Percentiles rank a stretch among this genome's conserved stretches.
Evolutionary conservation across 1,284 basidiomycete species (phyloP).

Genomic region (Laetiporus sulphureus): DNA sequence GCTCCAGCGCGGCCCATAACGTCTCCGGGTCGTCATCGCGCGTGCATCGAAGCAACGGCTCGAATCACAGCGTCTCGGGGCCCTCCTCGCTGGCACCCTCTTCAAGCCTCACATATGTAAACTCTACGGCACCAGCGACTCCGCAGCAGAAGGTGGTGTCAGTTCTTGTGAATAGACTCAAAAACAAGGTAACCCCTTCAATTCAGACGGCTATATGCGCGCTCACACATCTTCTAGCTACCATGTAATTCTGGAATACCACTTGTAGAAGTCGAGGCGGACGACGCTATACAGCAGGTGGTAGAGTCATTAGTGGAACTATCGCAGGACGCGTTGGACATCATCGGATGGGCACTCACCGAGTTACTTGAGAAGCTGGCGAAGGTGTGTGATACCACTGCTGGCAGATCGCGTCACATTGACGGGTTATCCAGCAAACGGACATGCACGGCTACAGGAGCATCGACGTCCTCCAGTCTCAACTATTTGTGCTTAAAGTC

Average conservation of each 20-base stretch:
- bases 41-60: slow-evolving; percentile 44
- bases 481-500: slow-evolving; percentile 85
- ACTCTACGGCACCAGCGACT: slow-evolving; percentile 26
- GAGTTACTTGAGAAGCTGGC: slow-evolving; percentile 72
- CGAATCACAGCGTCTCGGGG: slow-evolving; percentile 35
- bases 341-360: slow-evolving; percentile 73
- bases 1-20: slow-evolving; percentile 35
- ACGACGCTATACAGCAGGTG: slow-evolving; percentile 65
- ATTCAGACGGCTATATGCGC: neutral
- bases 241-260: slow-evolving; percentile 77
- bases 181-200: slow-evolving; percentile 47
- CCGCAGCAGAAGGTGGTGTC: slow-evolving; percentile 71
- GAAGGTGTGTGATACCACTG: slow-evolving; percentile 46
- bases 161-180: slow-evolving; percentile 65
- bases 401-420: neutral
- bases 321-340: slow-evolving; percentile 66
- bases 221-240: slow-evolving; percentile 47
- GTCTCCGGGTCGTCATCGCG: slow-evolving; percentile 27
- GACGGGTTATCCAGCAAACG: slow-evolving; percentile 36
- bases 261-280: slow-evolving; percentile 68
- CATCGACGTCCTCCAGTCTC: slow-evolving; percentile 80
- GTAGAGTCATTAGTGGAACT: slow-evolving; percentile 77
- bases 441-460: slow-evolving; percentile 46
- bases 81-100: slow-evolving; percentile 24
- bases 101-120: slow-evolving; percentile 20